Conservation (phyloP, 176 grass and related monocot genomes). For the Carex littledalei region DNA sequence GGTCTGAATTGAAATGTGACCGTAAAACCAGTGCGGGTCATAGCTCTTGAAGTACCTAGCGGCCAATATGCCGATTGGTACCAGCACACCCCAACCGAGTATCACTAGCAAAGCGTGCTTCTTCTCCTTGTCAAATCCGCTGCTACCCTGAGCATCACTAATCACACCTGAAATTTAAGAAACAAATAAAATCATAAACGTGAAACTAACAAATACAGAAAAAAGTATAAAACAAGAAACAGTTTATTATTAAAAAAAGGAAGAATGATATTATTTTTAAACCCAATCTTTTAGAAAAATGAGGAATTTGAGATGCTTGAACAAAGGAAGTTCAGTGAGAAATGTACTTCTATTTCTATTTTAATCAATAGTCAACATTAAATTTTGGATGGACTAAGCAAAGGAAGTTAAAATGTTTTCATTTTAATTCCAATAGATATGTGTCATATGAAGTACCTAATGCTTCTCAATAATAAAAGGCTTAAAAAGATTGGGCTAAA, state of each 20-base stretch:
- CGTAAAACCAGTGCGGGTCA: conserved; percentile 78
- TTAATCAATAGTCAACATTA: not conserved
- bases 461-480: not conserved
- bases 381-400: not conserved
- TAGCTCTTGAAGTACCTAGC: conserved; percentile 67
- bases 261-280: not conserved
- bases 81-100: conserved; percentile 71
- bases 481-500: not conserved
- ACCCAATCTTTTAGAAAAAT: not conserved
- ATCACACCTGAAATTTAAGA: not conserved
- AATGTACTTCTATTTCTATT: not conserved
- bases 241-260: not conserved
- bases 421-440: not conserved
- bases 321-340: too few species aligned
- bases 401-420: not conserved
- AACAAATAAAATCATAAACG: not conserved
- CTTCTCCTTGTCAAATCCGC: conserved; percentile 19
- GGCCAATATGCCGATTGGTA: conserved; percentile 53
- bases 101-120: conserved; percentile 56
- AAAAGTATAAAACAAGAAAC: not conserved
- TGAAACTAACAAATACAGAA: not conserved
- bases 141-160: not conserved
- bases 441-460: not conserved
- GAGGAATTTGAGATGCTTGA: not conserved
- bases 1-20: conserved; percentile 51